Percentiles rank a stretch among this genome's conserved stretches.
phyloP scores from a whole-genome alignment of 1,139 yeast species.

The Pichia sp. region DNA sequence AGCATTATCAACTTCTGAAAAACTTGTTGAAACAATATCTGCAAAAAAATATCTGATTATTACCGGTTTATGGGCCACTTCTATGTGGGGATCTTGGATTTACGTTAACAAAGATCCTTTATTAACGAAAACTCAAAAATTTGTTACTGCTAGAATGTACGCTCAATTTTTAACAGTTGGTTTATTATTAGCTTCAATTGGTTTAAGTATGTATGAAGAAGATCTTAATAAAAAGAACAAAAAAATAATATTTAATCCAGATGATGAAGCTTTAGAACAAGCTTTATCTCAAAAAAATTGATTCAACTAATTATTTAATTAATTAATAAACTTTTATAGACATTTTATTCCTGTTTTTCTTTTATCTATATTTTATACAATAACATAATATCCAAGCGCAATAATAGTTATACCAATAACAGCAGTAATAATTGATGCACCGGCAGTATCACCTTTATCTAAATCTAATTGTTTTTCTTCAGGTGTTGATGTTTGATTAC shows the following conservation, averaged over 20 bases:
- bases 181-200: conserved; percentile 57
- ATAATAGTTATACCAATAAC: conserved; percentile 60
- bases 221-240: conserved; percentile 33
- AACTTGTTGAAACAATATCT: conserved; percentile 31
- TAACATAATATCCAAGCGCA: conserved; percentile 40
- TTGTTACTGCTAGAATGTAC: conserved; percentile 91
- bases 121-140: conserved; percentile 76
- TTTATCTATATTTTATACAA: conserved; percentile 7
- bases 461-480: conserved; percentile 38
- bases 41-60: conserved; percentile 68
- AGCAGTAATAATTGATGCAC: conserved; percentile 84
- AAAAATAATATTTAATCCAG: conserved; percentile 21
- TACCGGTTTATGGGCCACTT: conserved; percentile 78
- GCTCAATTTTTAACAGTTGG: conserved; percentile 78
- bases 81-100: conserved; percentile 80
- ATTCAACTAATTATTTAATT: background rate
- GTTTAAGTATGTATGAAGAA: conserved; percentile 58
- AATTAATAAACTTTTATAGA: background rate
- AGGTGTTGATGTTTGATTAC: conserved; percentile 34
- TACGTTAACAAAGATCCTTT: conserved; percentile 68
- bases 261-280: conserved; percentile 39
- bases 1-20: conserved; percentile 34
- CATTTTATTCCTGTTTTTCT: background rate
- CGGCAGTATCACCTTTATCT: conserved; percentile 66
- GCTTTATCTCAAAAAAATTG: conserved; percentile 22